Evolutionary conservation across 2,329 filamentous ascomycete genomes (phyloP).

Genomic region (Ophiostoma ips): DNA sequence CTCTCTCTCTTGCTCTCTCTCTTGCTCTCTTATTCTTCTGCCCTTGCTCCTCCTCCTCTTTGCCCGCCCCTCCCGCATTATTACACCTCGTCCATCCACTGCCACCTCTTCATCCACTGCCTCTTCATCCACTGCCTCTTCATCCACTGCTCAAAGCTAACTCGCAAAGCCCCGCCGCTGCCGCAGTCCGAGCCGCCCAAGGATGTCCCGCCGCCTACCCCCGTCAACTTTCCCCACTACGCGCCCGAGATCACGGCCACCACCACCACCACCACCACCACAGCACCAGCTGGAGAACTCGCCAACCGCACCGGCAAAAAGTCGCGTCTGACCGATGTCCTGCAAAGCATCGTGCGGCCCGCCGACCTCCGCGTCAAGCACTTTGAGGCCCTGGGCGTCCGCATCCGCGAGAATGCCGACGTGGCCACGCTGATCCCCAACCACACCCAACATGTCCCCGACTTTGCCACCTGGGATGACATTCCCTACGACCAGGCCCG

Average conservation of each 20-base stretch:
- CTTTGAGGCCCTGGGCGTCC: slow-evolving; percentile 43
- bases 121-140: too few species aligned
- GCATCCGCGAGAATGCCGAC: slow-evolving; percentile 37
- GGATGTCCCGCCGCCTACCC: slow-evolving; percentile 42
- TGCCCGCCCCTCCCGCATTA: too few species aligned
- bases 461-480: slow-evolving; percentile 37
- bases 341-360: slow-evolving; percentile 41
- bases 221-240: slow-evolving; percentile 35
- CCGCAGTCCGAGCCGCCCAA: slow-evolving; percentile 24
- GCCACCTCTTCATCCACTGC: too few species aligned
- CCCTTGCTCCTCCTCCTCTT: too few species aligned
- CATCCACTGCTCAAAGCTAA: slow-evolving; percentile 7
- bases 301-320: slow-evolving; percentile 4
- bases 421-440: slow-evolving; percentile 39
- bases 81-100: too few species aligned
- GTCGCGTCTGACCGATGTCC: slow-evolving; percentile 31
- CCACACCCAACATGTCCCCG: slow-evolving; percentile 32
- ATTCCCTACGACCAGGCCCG: slow-evolving; percentile 35
- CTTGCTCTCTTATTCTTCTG: too few species aligned
- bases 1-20: too few species aligned
- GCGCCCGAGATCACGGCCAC: slow-evolving; percentile 18
- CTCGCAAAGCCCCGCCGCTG: slow-evolving; percentile 3
- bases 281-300: not conserved
- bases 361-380: slow-evolving; percentile 33
- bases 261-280: not conserved